Conservation (phyloP, 1,284 basidiomycete genomes). For the Sporisorium reilianum region DNA sequence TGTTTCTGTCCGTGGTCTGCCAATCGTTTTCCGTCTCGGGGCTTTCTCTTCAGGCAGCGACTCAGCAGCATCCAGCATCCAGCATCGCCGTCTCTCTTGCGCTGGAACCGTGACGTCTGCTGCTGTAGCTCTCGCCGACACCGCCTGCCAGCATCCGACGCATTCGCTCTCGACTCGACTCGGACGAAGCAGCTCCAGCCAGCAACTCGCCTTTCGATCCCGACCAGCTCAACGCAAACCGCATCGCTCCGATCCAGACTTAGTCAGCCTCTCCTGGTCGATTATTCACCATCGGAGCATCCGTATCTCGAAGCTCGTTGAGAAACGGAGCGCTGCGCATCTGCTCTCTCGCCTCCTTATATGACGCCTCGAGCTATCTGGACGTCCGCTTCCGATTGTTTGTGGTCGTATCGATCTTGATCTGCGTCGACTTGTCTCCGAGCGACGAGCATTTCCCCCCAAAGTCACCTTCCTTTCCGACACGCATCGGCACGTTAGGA, state of each 20-base stretch:
- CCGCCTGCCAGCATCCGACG: conserved; percentile 8
- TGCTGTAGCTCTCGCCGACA: conserved; percentile 15
- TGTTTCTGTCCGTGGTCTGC: neutral
- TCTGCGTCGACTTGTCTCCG: conserved; percentile 5
- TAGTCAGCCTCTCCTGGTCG: neutral
- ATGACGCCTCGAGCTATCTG: conserved; percentile 21
- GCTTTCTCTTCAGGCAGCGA: neutral
- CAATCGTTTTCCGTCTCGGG: neutral
- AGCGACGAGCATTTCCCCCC: conserved; percentile 2
- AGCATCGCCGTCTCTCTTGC: neutral
- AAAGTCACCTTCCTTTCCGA: conserved; percentile 3
- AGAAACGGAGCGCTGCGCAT: conserved; percentile 4
- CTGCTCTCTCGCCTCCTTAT: conserved; percentile 16
- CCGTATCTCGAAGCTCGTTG: conserved; percentile 7
- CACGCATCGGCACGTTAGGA: neutral
- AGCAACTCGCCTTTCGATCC: neutral
- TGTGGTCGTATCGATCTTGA: conserved; percentile 24
- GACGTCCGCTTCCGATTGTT: conserved; percentile 12
- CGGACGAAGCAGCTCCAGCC: conserved; percentile 4
- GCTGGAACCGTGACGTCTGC: conserved; percentile 4
- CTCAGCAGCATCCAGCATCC: conserved; percentile 2
- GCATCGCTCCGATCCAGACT: neutral
- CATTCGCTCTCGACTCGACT: neutral
- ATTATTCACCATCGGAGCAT: conserved; percentile 17
- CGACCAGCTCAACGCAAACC: neutral